Evolutionary conservation across 179 eudicot species (phyloP), one percentile per base, ranked within the genome.

Genomic region (Kewa caespitosa): DNA sequence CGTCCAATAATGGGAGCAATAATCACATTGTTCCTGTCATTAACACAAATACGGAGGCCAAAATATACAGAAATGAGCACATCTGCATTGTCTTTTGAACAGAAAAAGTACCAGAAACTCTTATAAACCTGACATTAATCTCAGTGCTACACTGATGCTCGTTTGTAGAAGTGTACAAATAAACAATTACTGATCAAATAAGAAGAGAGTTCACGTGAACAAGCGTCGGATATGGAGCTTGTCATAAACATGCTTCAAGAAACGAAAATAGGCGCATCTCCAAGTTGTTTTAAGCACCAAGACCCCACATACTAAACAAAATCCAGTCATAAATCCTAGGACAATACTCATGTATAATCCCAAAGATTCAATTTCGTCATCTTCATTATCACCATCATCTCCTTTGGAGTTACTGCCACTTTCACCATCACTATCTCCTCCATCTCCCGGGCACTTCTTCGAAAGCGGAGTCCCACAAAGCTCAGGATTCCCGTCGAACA

Each of bases 401-500:
- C 25, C 68, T 64, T 8, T 12, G 18, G 2, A 0, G 28, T 32
- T 30, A 66, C 32, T 31, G 18, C 25, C 28, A 13, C 74, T n/a
- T 41, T 7, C 37, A 8, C 6, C n/a, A 32, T 65, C 41, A 8
- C n/a, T 23, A 34, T 30, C 25, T n/a, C 25, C 38, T 33, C 20
- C 32, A 41, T 76, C 81, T 30, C 76, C 70, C 0, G 69, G 39
- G 46, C 81, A 82, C 48, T 42, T 61, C 39, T 73, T 69, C 25
- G 65, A 57, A 34, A 82, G 80, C 7, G 85, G 85, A 1, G 64
- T 67, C 30, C 85, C 85, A 54, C 80, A 82, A 70, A 82, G 82
- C 60, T 39, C 39, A 0, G 85, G 74, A 48, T 78, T 82, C 10
- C 82, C 79, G 6, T 32, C 79, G 65, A 38, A 82, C 14, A 55